phyloP scores from a whole-genome alignment of 768 basidiomycete genomes.

The Trichaptum fuscoviolaceum region DNA sequence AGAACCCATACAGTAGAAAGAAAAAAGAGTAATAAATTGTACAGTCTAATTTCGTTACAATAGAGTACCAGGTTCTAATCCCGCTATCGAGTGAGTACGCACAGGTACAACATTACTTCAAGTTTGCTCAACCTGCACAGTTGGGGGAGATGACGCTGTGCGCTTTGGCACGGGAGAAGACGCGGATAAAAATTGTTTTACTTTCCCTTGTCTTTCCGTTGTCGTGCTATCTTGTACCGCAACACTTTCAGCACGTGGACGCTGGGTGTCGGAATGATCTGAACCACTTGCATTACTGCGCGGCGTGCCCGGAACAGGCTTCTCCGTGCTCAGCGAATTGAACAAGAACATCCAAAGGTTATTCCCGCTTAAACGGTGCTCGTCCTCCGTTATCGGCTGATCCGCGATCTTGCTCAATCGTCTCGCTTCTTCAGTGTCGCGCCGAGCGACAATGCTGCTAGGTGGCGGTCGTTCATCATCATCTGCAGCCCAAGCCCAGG shows the following conservation, averaged over 20 bases:
- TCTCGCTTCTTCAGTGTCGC: slow-evolving; percentile 80
- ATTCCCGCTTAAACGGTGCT: slow-evolving; percentile 57
- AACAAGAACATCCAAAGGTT: slow-evolving; percentile 65
- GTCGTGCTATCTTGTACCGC: not conserved
- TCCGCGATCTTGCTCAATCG: slow-evolving; percentile 72
- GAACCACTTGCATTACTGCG: not conserved
- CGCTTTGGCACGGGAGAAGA: not conserved
- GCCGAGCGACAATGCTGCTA: slow-evolving; percentile 82
- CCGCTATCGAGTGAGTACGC: too few species aligned
- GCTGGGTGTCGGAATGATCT: not conserved
- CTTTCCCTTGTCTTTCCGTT: not conserved
- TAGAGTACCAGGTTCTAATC: not conserved
- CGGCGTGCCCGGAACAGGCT: not conserved
- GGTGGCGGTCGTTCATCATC: slow-evolving; percentile 81
- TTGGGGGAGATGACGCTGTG: not conserved
- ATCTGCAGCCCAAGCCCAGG: slow-evolving; percentile 84
- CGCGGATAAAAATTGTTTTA: not conserved
- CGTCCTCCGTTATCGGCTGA: slow-evolving; percentile 52
- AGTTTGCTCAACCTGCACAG: not conserved
- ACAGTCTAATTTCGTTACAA: too few species aligned
- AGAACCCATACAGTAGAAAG: too few species aligned
- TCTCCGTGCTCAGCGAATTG: slow-evolving; percentile 41
- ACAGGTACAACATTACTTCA: not conserved
- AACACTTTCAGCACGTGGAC: not conserved
- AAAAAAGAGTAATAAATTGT: too few species aligned